These are phyloP conservation scores for Kregervanrija pseudodelftensis DNA, from an alignment of 805 yeast species.

Conservation along the genomic window DNA sequence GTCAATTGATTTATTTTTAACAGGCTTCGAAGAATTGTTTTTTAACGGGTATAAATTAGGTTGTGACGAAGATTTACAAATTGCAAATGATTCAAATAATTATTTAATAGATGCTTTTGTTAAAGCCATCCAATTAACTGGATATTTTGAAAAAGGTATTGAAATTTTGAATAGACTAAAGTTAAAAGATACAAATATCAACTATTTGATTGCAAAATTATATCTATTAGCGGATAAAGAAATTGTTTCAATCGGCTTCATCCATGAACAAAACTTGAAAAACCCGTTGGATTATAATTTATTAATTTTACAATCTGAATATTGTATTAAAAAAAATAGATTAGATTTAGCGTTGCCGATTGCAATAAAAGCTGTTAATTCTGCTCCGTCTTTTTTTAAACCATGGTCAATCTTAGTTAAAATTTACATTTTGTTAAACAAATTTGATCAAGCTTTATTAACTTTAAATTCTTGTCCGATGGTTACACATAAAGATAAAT, in stretches of 20 bases:
- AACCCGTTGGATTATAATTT: slow-evolving; percentile 48
- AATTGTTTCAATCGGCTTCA: slow-evolving; percentile 45
- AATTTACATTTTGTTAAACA: slow-evolving; percentile 54
- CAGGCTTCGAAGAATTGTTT: slow-evolving; percentile 61
- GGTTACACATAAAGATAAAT: slow-evolving; percentile 67
- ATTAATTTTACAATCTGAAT: slow-evolving; percentile 50
- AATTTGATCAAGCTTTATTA: slow-evolving; percentile 64
- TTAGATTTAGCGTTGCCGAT: slow-evolving; percentile 51
- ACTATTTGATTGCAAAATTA: slow-evolving; percentile 47
- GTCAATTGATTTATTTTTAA: slow-evolving; percentile 47
- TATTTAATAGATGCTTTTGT: slow-evolving; percentile 72
- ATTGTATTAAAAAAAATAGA: slow-evolving; percentile 44
- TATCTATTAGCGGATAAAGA: slow-evolving; percentile 50
- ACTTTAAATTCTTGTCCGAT: slow-evolving; percentile 77
- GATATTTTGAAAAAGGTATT: slow-evolving; percentile 53
- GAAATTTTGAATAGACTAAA: slow-evolving; percentile 49
- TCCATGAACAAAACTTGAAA: slow-evolving; percentile 36
- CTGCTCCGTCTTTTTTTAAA: slow-evolving; percentile 67
- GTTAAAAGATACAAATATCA: slow-evolving; percentile 47
- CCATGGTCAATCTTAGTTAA: slow-evolving; percentile 67
- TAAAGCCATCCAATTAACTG: slow-evolving; percentile 57
- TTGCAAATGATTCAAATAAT: slow-evolving; percentile 56
- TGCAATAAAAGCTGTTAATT: slow-evolving; percentile 58
- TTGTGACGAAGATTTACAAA: slow-evolving; percentile 55
- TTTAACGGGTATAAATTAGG: slow-evolving; percentile 63